phyloP scores from a whole-genome alignment of 2,329 filamentous ascomycete species.

The Scedosporium boydii region DNA sequence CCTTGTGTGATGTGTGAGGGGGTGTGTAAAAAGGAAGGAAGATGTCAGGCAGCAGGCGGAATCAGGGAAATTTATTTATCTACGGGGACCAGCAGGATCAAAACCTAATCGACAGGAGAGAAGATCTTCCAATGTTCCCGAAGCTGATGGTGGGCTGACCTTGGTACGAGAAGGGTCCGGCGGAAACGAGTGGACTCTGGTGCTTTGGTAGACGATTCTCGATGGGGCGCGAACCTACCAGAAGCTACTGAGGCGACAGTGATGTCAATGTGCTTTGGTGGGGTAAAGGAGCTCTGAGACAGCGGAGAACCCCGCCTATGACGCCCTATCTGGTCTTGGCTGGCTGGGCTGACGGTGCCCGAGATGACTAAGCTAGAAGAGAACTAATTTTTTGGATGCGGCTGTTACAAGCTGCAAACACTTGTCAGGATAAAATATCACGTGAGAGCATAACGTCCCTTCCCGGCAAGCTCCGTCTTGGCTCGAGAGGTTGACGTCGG shows the following conservation, averaged over 20 bases:
- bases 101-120: neutral
- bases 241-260: constrained; percentile 14
- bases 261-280: constrained; percentile 15
- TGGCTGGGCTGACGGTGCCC: no score
- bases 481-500: neutral
- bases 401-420: neutral
- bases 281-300: neutral
- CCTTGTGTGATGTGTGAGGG: neutral
- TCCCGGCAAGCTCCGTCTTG: neutral
- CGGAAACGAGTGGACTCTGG: constrained; percentile 13
- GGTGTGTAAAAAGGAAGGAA: constrained; percentile 1
- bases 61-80: constrained; percentile 2
- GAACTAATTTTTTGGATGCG: no score
- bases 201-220: constrained; percentile 17
- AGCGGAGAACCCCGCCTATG: neutral
- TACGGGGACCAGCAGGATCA: neutral
- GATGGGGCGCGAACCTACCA: constrained; percentile 16
- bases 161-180: constrained; percentile 12
- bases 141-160: constrained; percentile 12
- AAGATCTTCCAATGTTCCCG: neutral
- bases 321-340: neutral
- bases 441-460: neutral
- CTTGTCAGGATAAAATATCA: neutral
- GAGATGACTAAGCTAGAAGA: neutral
- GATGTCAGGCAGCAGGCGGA: constrained; percentile 4